Percentiles rank a stretch among this genome's conserved stretches.
phyloP scores from a whole-genome alignment of 2,329 filamentous ascomycete species.

The Emericellopsis cladophorae region DNA sequence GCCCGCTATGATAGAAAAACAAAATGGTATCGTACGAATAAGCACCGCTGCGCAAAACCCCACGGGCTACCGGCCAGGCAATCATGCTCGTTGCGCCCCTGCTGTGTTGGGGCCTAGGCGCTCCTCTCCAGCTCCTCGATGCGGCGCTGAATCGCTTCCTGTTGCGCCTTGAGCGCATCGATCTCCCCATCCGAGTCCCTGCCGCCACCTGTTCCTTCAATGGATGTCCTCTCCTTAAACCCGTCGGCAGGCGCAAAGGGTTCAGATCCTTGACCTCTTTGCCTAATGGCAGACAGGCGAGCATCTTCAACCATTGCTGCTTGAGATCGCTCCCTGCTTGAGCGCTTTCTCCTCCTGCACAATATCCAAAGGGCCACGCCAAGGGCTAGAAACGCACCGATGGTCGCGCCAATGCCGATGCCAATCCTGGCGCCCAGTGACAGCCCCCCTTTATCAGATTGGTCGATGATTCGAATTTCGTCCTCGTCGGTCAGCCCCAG shows the following conservation, averaged over 20 bases:
- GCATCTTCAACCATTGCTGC: not conserved
- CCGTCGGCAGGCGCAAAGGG: constrained; percentile 18
- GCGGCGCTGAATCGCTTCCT: constrained; percentile 19
- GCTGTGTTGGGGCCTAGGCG: constrained; percentile 5
- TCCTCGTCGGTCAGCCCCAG: constrained; percentile 20
- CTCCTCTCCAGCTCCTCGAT: constrained; percentile 18
- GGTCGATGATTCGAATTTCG: constrained; percentile 8
- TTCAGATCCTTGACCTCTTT: not conserved
- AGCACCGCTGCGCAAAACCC: not conserved
- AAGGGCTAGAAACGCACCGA: constrained; percentile 15
- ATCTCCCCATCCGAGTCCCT: constrained; percentile 16
- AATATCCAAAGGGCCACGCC: constrained; percentile 11
- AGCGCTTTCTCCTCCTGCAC: constrained; percentile 6
- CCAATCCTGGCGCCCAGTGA: constrained; percentile 18
- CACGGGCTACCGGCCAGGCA: not conserved
- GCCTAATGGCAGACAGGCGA: not conserved
- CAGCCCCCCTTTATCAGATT: constrained; percentile 8
- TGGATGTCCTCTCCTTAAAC: constrained; percentile 8
- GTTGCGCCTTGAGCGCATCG: constrained; percentile 17
- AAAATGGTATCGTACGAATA: constrained; percentile 2
- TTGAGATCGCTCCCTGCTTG: not conserved
- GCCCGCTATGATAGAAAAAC: not conserved
- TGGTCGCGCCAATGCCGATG: constrained; percentile 18
- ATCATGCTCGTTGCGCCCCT: not conserved
- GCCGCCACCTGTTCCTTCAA: not conserved